Evolutionary conservation across 1,284 basidiomycete species (phyloP), one percentile per base, ranked within the genome.

Genomic region (Boletus subluridellus): DNA sequence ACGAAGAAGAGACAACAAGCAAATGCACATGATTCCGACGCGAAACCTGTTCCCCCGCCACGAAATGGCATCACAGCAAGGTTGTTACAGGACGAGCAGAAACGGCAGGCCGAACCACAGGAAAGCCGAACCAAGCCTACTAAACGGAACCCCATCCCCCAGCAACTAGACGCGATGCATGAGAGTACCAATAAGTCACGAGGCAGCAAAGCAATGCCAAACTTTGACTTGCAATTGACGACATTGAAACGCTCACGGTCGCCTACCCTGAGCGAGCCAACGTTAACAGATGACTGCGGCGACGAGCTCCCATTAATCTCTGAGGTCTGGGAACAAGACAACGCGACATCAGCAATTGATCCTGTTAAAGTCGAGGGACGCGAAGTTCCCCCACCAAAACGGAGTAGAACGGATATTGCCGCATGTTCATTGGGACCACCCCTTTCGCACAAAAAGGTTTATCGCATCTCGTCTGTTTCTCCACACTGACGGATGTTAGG

Each of bases 201-300:
- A 64, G 59, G 77, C 73, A 66, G 62, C 21, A 78, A 74, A 58
- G 53, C 70, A 10, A 59, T 63, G 12, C 79, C 80, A 9, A 74
- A 82, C 60, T 85, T 85, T 61, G 76, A 83, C 59, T 60, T 87
- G n/a, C 73, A 82, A 50, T 79, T 87, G 52, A 69, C 79, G 7
- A 75, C 79, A 44, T 64, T 87, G 54, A 73, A 71, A 30, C 75
- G 80, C 44, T 68, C 70, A 32, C 62, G 63, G 37, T 62, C 63
- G 26, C 57, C 66, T 53, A 44, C 61, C 28, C 57, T 66, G 44
- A 58, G 28, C 8, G 62, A 63, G 8, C 44, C 49, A 32, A 58
- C 12, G 30, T 58, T 47, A 67, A 68, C 52, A 30, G 66, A 69
- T 50, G 75, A 76, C 45, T 74, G 74, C 30, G 76, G 77, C 49